phyloP scores from a whole-genome alignment of 2,329 filamentous ascomycete genomes.

The Fusarium hostae region DNA sequence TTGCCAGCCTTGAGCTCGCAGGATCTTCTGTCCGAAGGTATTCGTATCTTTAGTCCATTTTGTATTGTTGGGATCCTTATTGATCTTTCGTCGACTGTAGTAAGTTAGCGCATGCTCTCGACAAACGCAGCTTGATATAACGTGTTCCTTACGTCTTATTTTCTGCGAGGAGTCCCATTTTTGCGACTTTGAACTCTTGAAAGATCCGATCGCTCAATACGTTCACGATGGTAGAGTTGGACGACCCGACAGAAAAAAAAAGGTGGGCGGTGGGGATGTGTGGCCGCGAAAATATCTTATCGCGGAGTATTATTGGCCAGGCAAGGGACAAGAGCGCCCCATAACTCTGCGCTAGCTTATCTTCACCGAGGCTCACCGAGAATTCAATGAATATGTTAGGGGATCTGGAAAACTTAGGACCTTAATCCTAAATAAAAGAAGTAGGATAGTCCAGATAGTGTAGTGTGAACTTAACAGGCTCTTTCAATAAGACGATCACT shows the following conservation, averaged over 20 bases:
- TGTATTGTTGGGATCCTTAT: constrained; percentile 94
- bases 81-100: constrained; percentile 71
- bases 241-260: constrained; percentile 45
- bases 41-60: constrained; percentile 86
- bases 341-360: constrained; percentile 14
- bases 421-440: too few species aligned
- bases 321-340: background rate
- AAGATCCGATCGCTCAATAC: constrained; percentile 9
- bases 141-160: constrained; percentile 46
- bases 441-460: background rate
- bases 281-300: constrained; percentile 44
- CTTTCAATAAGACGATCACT: background rate
- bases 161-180: constrained; percentile 53
- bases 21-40: constrained; percentile 89
- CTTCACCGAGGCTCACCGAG: constrained; percentile 27
- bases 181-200: constrained; percentile 25
- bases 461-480: background rate
- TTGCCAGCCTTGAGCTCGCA: constrained; percentile 89
- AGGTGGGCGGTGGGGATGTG: constrained; percentile 45
- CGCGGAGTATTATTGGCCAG: constrained; percentile 42
- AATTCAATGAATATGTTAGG: background rate
- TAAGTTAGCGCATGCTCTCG: constrained; percentile 20
- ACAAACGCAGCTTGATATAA: background rate
- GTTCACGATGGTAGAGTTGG: constrained; percentile 24
- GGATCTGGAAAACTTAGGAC: too few species aligned